Evolutionary conservation across 1,139 yeast species (phyloP).

Genomic region (Hyphopichia wangnamkhiaoensis): DNA sequence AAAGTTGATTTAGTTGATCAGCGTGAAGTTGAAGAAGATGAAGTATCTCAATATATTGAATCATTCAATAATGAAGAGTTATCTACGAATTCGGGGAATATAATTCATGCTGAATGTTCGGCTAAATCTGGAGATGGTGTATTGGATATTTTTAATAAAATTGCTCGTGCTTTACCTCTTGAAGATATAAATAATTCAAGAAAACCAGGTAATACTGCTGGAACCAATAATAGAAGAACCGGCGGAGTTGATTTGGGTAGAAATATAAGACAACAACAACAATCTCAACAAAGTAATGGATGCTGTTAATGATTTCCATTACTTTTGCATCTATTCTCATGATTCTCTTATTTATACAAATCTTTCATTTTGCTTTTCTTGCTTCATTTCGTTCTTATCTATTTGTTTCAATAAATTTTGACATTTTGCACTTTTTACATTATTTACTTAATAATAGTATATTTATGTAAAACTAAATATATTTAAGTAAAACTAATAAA

Average conservation of each 20-base stretch:
- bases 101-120: conserved; percentile 44
- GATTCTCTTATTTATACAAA: not conserved
- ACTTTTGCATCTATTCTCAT: not conserved
- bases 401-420: not conserved
- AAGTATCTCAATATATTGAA: conserved; percentile 36
- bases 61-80: conserved; percentile 29
- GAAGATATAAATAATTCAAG: conserved; percentile 35
- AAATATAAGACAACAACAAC: conserved; percentile 24
- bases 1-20: conserved; percentile 67
- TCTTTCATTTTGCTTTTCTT: not conserved
- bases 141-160: conserved; percentile 41
- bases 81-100: conserved; percentile 10
- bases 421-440: not conserved
- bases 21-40: conserved; percentile 46
- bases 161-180: conserved; percentile 47
- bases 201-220: conserved; percentile 15
- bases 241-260: conserved; percentile 43
- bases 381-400: not conserved
- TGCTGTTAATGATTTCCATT: conserved; percentile 25
- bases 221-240: conserved; percentile 21
- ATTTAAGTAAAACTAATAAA: not conserved
- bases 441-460: not conserved
- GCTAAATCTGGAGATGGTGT: conserved; percentile 52
- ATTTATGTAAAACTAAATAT: too few species aligned
- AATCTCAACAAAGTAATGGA: conserved; percentile 16